These are phyloP conservation scores for Exserohilum turcica DNA, from an alignment of 2,329 filamentous ascomycete species.

Conservation along the genomic window DNA sequence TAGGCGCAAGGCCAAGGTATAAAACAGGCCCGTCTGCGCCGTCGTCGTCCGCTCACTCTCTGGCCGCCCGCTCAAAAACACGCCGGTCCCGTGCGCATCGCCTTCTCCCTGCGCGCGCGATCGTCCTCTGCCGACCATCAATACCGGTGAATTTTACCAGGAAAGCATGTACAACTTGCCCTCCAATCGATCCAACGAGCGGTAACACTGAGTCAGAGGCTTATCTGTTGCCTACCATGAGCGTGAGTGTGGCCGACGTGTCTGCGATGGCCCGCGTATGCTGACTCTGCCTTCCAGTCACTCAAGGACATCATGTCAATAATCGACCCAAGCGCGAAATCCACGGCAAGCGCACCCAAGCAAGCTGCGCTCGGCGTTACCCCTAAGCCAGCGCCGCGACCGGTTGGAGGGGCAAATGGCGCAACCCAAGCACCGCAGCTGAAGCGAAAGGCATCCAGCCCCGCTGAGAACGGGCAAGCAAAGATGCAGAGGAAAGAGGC, in stretches of 20 bases:
- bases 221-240: constrained; percentile 44
- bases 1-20: constrained; percentile 21
- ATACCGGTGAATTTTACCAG: constrained; percentile 20
- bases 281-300: constrained; percentile 25
- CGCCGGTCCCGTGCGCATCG: constrained; percentile 23
- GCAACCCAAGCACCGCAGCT: constrained; percentile 43
- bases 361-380: constrained; percentile 29
- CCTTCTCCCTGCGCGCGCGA: constrained; percentile 19
- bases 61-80: constrained; percentile 23
- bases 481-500: constrained; percentile 45
- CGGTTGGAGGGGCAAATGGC: constrained; percentile 33
- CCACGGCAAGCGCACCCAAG: constrained; percentile 29
- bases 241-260: constrained; percentile 36
- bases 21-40: constrained; percentile 29
- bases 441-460: constrained; percentile 50
- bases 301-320: constrained; percentile 48
- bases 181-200: constrained; percentile 38
- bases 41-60: constrained; percentile 32
- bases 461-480: constrained; percentile 33
- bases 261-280: constrained; percentile 18
- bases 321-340: constrained; percentile 40
- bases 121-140: constrained; percentile 13
- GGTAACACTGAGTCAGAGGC: constrained; percentile 46
- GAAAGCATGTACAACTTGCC: constrained; percentile 45
- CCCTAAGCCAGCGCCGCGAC: constrained; percentile 44